Conservation (phyloP, 768 basidiomycete genomes). For the Floccularia luteovirens region DNA sequence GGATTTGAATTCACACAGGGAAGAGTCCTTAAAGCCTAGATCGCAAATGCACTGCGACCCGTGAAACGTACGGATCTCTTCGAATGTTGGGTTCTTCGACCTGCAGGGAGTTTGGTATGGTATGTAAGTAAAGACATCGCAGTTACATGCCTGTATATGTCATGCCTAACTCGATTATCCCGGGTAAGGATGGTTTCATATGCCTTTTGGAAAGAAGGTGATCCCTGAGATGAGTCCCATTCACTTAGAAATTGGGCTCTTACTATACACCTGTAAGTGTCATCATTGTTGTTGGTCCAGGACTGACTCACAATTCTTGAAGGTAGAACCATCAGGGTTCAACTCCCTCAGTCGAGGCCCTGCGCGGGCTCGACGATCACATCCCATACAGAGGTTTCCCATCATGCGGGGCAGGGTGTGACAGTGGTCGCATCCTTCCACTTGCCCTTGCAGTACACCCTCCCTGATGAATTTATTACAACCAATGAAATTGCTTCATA, state of each 20-base stretch:
- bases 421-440: conserved; percentile 44
- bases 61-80: conserved; percentile 53
- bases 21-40: conserved; percentile 44
- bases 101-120: conserved; percentile 13
- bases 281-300: conserved; percentile 4
- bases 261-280: conserved; percentile 18
- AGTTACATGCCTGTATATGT: conserved; percentile 36
- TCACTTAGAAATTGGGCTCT: conserved; percentile 45
- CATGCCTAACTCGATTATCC: conserved; percentile 35
- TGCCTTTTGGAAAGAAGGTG: conserved; percentile 44
- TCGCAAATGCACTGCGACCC: conserved; percentile 65
- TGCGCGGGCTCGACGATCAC: conserved; percentile 35
- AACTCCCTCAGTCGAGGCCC: conserved; percentile 42
- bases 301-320: conserved; percentile 40
- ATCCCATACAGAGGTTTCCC: conserved; percentile 40
- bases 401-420: conserved; percentile 34
- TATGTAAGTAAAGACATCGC: background rate
- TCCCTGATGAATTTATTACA: conserved; percentile 24
- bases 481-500: conserved; percentile 1
- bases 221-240: conserved; percentile 34
- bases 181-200: conserved; percentile 42
- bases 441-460: conserved; percentile 41
- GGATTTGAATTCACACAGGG: conserved; percentile 49
- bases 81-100: conserved; percentile 25
- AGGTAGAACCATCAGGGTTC: conserved; percentile 33